Evolutionary conservation across 495 filamentous ascomycete genomes (phyloP).

Genomic region (Podospora didyma): DNA sequence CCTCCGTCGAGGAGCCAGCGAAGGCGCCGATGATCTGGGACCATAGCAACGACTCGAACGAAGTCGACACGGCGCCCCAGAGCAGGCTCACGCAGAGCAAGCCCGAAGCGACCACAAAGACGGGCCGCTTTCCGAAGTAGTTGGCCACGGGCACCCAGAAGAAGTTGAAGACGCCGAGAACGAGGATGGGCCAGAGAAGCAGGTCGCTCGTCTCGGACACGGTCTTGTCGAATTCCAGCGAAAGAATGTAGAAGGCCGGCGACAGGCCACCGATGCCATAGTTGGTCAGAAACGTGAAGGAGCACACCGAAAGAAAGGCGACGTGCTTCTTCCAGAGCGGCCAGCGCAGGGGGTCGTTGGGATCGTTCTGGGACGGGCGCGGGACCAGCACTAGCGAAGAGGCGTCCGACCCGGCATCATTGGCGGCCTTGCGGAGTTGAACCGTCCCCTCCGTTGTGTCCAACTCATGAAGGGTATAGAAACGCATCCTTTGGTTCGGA

Average conservation of each 20-base stretch:
- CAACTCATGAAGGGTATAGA: conserved; percentile 29
- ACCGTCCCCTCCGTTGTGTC: conserved; percentile 28
- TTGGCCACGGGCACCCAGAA: conserved; percentile 54
- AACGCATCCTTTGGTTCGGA: conserved; percentile 15
- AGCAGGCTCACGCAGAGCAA: conserved; percentile 31
- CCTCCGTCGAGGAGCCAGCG: conserved; percentile 32
- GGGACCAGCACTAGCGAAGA: conserved; percentile 30
- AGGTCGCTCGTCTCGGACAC: conserved; percentile 22
- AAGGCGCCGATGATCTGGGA: conserved; percentile 36
- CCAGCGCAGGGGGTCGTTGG: conserved; percentile 36
- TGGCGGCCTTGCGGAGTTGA: conserved; percentile 18
- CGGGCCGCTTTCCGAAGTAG: conserved; percentile 52
- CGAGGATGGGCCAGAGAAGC: conserved; percentile 31
- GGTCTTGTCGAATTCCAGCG: conserved; percentile 25
- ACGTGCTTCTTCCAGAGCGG: conserved; percentile 28
- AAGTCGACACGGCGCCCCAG: conserved; percentile 26
- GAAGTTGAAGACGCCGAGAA: conserved; percentile 42
- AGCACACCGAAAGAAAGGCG: conserved; percentile 29
- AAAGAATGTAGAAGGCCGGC: conserved; percentile 28
- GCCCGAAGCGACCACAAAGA: conserved; percentile 41
- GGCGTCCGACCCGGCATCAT: conserved; percentile 10
- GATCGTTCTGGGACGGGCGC: conserved; percentile 27
- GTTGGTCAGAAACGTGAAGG: conserved; percentile 40
- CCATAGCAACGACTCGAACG: conserved; percentile 31
- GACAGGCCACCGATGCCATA: conserved; percentile 31